These are phyloP conservation scores for Cokeromyces recurvatus DNA, from an alignment of 371 early-diverging fungal species.

Conservation along the genomic window DNA sequence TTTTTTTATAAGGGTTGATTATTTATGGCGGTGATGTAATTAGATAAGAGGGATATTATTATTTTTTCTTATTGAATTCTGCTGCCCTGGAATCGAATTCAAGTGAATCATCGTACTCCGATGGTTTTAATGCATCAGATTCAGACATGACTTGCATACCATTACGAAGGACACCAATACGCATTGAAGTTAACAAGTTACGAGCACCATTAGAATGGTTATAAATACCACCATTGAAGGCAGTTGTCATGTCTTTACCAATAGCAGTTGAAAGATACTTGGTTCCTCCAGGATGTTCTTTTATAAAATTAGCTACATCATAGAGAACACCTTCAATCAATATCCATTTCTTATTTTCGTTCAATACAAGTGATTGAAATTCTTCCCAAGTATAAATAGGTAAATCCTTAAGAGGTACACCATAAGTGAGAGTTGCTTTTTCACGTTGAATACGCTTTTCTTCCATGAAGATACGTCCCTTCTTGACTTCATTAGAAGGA, in stretches of 20 bases:
- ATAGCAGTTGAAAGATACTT: conserved; percentile 68
- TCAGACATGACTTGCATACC: conserved; percentile 52
- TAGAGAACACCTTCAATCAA: conserved; percentile 87
- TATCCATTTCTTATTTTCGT: conserved; percentile 70
- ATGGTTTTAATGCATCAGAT: conserved; percentile 16
- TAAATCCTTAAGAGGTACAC: conserved; percentile 64
- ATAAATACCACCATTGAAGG: conserved; percentile 90
- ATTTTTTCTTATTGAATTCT: conserved; percentile 21
- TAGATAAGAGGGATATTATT: background rate
- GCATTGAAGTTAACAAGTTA: conserved; percentile 70
- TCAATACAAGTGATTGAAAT: conserved; percentile 56
- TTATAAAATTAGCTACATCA: conserved; percentile 84
- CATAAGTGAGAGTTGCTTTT: conserved; percentile 68
- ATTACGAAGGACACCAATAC: conserved; percentile 62
- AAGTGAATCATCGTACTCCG: conserved; percentile 17
- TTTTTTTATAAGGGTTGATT: no score
- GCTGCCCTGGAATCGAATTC: conserved; percentile 22
- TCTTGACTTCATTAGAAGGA: conserved; percentile 86
- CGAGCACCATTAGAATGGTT: conserved; percentile 81
- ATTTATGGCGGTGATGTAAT: no score
- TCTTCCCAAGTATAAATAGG: conserved; percentile 77
- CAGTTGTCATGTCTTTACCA: conserved; percentile 82
- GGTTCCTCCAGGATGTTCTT: conserved; percentile 90
- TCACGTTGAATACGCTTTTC: conserved; percentile 70
- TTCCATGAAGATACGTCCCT: conserved; percentile 79